Evolutionary conservation across 495 filamentous ascomycete species (phyloP), one percentile per base, ranked within the genome.

Genomic region (Aspergillus haitiensis): DNA sequence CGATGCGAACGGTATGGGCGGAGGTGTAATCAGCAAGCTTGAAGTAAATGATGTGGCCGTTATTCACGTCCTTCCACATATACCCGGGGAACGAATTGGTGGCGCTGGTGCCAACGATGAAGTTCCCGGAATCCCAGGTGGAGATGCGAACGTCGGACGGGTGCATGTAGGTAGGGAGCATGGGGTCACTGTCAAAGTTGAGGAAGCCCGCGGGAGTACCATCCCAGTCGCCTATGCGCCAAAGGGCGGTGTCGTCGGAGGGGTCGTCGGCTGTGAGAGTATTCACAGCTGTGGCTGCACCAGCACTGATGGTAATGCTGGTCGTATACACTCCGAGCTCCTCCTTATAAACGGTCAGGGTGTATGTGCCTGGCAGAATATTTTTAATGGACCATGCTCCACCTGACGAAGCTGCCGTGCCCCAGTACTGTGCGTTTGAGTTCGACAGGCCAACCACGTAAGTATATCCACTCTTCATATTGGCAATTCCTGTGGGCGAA

Each of bases 61-160:
- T 60, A 18, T 60, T 60, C 12, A 60, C 57, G 9, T 60, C 57
- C 7, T 18, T 46, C 48, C 50, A 60, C 48, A 60, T 35, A 4
- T 52, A 52, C 39, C 50, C 50, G 1, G 57, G 57, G 49, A 60
- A 60, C 5, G 50, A 40, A 11, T 52, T 39, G 5, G 39, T 52
- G 1, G 48, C 27, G 1, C 12, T 35, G 1, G 37, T 46, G 27
- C 40, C 57, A 0, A 60, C 57, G 57, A 60, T 44, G 15, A 60
- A 60, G 34, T 52, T 52, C 2, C 48, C 50, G 13, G 57, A 32
- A 31, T 60, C 44, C 57, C 57, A 60, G 57, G 37, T 32, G 5
- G 49, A 52, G 13, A 60, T 52, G 11, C 57, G 49, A 2, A 16
- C 39, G 15, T 60, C 57, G 13, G 57, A 60, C 39, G 57, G 57